Conservation (phyloP, 1,284 basidiomycete species). For the Apiotrichum laibachii region DNA sequence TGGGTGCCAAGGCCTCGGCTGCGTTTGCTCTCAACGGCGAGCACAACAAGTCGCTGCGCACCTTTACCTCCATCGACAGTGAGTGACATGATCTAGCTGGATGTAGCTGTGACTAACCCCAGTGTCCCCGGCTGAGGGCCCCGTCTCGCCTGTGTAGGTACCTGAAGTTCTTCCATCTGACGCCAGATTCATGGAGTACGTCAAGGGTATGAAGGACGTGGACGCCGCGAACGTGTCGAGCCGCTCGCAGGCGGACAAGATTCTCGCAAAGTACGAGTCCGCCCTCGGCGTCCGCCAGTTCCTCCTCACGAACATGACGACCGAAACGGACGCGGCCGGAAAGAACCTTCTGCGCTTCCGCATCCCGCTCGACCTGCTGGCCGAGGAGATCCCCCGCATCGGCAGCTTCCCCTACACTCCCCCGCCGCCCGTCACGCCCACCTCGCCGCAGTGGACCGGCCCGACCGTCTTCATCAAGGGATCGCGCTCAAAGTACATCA, state of each 20-base stretch:
- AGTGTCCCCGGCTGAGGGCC: conserved; percentile 55
- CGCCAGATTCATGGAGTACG: conserved; percentile 51
- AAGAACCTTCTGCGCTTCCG: conserved; percentile 52
- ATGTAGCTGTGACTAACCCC: no score
- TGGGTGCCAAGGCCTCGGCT: conserved; percentile 60
- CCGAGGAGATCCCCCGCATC: conserved; percentile 52
- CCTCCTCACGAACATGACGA: conserved; percentile 57
- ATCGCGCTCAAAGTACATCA: conserved; percentile 56
- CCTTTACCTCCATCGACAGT: conserved; percentile 56
- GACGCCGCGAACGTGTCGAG: conserved; percentile 49
- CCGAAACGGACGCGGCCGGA: conserved; percentile 23
- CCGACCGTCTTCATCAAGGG: conserved; percentile 59
- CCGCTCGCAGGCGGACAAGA: conserved; percentile 56
- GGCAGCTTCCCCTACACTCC: conserved; percentile 57
- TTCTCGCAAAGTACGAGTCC: conserved; percentile 53
- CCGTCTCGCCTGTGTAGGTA: conserved; percentile 55
- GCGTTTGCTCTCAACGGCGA: conserved; percentile 53
- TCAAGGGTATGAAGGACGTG: conserved; percentile 55
- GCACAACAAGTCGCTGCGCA: conserved; percentile 47
- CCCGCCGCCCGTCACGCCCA: conserved; percentile 27
- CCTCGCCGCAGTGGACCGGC: conserved; percentile 48
- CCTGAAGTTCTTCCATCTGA: background rate
- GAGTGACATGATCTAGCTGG: no score
- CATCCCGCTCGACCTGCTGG: conserved; percentile 55
- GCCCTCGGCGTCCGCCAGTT: conserved; percentile 53